Conservation (phyloP, 2,329 filamentous ascomycete genomes). For the Cercospora sesami region DNA sequence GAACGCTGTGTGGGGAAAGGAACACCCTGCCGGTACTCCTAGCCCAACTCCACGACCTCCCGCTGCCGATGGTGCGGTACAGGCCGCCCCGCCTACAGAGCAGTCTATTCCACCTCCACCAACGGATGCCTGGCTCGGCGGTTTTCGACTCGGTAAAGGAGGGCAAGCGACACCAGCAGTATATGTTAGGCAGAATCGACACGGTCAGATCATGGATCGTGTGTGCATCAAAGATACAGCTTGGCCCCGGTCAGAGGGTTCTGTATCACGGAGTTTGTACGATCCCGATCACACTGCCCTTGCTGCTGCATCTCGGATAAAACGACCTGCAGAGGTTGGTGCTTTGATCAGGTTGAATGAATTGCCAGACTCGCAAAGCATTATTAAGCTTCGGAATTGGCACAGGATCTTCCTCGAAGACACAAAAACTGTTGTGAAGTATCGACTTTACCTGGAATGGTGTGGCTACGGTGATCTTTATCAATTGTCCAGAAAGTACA, state of each 20-base stretch:
- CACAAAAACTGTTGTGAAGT: no score
- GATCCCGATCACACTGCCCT: no score
- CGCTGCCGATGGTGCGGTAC: no score
- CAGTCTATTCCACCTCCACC: neutral
- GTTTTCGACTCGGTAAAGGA: neutral
- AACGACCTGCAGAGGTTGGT: conserved; percentile 9
- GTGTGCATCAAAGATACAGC: conserved; percentile 12
- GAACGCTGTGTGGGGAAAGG: no score
- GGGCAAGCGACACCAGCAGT: conserved; percentile 3
- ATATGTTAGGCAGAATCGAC: conserved; percentile 6
- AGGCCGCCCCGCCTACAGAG: no score
- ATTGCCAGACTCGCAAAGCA: neutral
- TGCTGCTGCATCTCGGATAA: no score
- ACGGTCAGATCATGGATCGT: conserved; percentile 10
- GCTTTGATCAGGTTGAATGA: conserved; percentile 4
- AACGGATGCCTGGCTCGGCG: conserved; percentile 3
- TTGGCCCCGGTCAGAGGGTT: neutral
- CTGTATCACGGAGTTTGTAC: no score
- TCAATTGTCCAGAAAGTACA: neutral
- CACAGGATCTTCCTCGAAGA: no score
- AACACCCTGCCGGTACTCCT: neutral
- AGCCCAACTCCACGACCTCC: neutral
- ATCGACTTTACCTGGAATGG: conserved; percentile 11
- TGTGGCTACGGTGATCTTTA: conserved; percentile 13
- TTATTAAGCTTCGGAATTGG: conserved; percentile 12